Percentiles rank a stretch among this genome's conserved stretches.
phyloP scores from a whole-genome alignment of 495 filamentous ascomycete species.

The Trichodelitschia bisporula region DNA sequence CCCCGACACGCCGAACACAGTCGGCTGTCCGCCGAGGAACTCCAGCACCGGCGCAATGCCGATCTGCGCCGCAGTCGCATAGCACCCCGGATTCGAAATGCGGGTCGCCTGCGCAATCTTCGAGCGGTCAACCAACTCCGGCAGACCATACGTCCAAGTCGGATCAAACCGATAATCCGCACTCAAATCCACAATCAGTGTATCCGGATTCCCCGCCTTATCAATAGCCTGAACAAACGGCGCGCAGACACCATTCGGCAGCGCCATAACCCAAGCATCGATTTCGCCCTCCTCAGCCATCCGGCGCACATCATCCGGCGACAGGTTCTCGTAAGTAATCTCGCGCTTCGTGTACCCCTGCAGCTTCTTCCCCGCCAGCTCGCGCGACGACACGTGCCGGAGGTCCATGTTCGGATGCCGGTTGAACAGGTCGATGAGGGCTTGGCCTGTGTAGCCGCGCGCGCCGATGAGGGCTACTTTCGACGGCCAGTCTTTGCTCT shows the following conservation, averaged over 20 bases:
- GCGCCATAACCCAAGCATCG: constrained; percentile 96
- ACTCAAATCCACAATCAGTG: constrained; percentile 76
- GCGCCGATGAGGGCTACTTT: constrained; percentile 84
- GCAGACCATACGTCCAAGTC: constrained; percentile 87
- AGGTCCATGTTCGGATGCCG: constrained; percentile 86
- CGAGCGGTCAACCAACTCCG: constrained; percentile 57
- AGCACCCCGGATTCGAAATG: constrained; percentile 89
- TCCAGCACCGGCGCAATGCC: constrained; percentile 67
- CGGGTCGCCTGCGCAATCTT: constrained; percentile 62
- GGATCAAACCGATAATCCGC: constrained; percentile 87
- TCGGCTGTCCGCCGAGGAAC: constrained; percentile 57
- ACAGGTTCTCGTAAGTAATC: constrained; percentile 80
- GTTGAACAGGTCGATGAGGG: constrained; percentile 73
- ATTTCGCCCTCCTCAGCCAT: constrained; percentile 85
- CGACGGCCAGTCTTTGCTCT: constrained; percentile 55
- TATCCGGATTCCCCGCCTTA: constrained; percentile 41
- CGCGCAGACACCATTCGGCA: constrained; percentile 93
- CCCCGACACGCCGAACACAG: constrained; percentile 78
- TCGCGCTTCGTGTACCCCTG: constrained; percentile 85
- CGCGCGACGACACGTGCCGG: constrained; percentile 79
- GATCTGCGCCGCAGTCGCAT: constrained; percentile 88
- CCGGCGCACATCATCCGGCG: constrained; percentile 65
- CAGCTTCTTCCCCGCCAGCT: constrained; percentile 73
- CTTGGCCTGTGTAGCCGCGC: constrained; percentile 88
- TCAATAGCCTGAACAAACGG: constrained; percentile 86